Conservation (phyloP, 192 early-diverging fungal species). For the Coemansia sp. region DNA sequence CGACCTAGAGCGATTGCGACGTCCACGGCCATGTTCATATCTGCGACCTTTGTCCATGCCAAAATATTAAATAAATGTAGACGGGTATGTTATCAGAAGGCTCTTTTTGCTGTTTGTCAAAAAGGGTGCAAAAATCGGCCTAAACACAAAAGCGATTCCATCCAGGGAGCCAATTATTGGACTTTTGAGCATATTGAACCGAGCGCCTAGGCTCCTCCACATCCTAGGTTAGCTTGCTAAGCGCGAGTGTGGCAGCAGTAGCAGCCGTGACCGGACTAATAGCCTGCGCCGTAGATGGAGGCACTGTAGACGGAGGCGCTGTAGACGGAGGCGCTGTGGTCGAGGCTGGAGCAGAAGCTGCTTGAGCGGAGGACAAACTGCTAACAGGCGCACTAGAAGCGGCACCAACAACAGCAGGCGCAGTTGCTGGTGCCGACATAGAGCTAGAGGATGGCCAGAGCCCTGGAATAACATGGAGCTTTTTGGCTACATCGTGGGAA, state of each 20-base stretch:
- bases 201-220: no score
- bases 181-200: neutral
- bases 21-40: neutral
- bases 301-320: no score
- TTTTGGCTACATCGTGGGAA: neutral
- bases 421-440: neutral
- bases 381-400: neutral
- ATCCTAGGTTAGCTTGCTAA: no score
- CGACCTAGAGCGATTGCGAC: slow-evolving; percentile 4
- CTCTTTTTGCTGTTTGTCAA: neutral
- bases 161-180: neutral
- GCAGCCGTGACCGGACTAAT: no score
- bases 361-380: no score
- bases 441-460: neutral
- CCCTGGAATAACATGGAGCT: neutral
- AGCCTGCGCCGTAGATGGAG: no score
- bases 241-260: no score
- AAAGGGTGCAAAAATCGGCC: neutral
- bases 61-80: neutral
- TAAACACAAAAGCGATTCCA: neutral
- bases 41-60: neutral
- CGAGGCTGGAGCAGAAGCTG: no score
- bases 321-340: no score
- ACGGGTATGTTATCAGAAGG: neutral
- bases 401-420: neutral